Conservation (phyloP, 441 rosid species). For the Pelargonium myrrhifolium region DNA sequence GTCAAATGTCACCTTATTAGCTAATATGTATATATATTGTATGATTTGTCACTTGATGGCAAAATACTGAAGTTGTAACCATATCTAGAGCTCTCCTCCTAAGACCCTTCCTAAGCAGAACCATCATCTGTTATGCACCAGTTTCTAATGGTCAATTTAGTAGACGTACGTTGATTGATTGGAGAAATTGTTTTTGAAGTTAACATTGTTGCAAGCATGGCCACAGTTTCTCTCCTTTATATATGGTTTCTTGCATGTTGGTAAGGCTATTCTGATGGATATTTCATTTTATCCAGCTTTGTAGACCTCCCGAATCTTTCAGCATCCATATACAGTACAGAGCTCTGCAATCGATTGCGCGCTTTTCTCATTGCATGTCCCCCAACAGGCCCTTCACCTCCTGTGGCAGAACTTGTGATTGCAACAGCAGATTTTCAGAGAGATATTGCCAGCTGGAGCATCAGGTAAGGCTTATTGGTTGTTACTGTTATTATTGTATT, state of each 20-base stretch:
- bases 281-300: constrained; percentile 50
- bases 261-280: constrained; percentile 9
- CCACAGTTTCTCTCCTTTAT: neutral
- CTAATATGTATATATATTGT: neutral
- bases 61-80: neutral
- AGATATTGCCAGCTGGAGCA: constrained; percentile 80
- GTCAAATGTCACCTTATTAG: neutral
- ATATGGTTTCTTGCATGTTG: constrained; percentile 19
- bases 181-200: neutral
- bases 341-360: constrained; percentile 78
- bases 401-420: constrained; percentile 83
- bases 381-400: constrained; percentile 87
- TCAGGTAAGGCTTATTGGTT: constrained; percentile 39
- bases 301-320: constrained; percentile 85
- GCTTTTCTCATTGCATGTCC: constrained; percentile 89
- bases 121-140: neutral
- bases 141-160: neutral
- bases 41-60: neutral
- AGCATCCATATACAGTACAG: constrained; percentile 85
- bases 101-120: neutral
- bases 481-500: constrained; percentile 5
- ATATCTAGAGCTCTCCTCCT: neutral
- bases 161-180: neutral
- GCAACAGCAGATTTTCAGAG: constrained; percentile 94
- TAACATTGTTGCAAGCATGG: neutral